These are phyloP conservation scores for Physcomitrellopsis africana DNA, from an alignment of 225 moss, liverwort and hornwort species.

Conservation along the genomic window DNA sequence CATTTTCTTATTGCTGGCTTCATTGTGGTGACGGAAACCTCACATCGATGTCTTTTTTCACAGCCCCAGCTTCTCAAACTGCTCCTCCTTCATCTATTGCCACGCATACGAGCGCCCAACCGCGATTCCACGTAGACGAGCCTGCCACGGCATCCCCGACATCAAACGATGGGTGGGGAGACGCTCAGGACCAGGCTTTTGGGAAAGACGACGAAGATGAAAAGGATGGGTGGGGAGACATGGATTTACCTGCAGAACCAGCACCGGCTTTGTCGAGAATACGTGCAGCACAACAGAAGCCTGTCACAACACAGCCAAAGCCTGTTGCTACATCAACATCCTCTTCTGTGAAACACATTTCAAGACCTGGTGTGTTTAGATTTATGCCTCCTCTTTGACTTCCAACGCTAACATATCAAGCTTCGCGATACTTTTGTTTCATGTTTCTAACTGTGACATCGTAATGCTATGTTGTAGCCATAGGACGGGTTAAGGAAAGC, in stretches of 20 bases:
- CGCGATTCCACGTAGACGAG: constrained; percentile 58
- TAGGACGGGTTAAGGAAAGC: constrained; percentile 61
- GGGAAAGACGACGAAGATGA: constrained; percentile 65
- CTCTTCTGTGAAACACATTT: constrained; percentile 51
- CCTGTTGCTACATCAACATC: constrained; percentile 61
- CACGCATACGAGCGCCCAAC: constrained; percentile 43
- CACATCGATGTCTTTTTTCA: constrained; percentile 12
- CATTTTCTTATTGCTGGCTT: background rate
- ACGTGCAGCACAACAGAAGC: constrained; percentile 90
- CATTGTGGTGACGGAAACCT: background rate
- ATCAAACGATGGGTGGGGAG: constrained; percentile 92
- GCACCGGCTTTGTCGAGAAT: constrained; percentile 73
- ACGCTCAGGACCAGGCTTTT: constrained; percentile 61
- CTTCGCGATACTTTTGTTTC: too few species aligned
- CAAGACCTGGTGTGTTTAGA: constrained; percentile 61
- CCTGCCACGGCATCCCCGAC: constrained; percentile 68
- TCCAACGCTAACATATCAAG: background rate
- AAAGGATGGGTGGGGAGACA: constrained; percentile 89
- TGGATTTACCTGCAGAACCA: constrained; percentile 75
- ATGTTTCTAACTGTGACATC: background rate
- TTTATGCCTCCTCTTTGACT: background rate
- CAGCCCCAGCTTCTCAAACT: constrained; percentile 55
- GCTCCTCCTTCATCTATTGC: constrained; percentile 56
- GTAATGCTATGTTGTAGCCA: constrained; percentile 44
- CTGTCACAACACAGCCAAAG: constrained; percentile 70